These are phyloP conservation scores for Anisodus acutangulus DNA, from an alignment of 257 asterid species.

Conservation along the genomic window DNA sequence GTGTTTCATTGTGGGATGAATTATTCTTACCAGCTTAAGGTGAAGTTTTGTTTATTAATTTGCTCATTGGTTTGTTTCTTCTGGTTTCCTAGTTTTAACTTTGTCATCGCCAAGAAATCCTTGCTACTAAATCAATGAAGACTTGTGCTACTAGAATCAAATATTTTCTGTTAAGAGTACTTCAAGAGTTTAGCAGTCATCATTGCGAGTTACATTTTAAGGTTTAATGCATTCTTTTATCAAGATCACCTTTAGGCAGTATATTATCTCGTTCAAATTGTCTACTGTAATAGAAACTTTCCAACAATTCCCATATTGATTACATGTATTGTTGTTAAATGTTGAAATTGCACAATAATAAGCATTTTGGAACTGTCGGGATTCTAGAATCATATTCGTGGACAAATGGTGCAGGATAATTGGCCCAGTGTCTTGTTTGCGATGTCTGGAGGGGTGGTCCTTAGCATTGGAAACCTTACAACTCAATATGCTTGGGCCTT, in stretches of 20 bases:
- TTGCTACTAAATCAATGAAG: background rate
- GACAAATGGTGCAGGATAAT: slow-evolving; percentile 60
- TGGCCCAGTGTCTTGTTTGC: slow-evolving; percentile 85
- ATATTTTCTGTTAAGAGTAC: background rate
- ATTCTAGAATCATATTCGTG: background rate
- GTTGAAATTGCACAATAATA: slow-evolving; percentile 1
- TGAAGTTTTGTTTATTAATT: background rate
- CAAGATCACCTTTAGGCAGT: background rate
- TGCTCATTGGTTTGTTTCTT: background rate
- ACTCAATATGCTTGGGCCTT: slow-evolving; percentile 98
- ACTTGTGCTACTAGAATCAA: background rate
- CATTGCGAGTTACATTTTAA: background rate
- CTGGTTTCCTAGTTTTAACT: background rate
- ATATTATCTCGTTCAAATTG: background rate
- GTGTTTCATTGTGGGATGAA: background rate
- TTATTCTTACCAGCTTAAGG: background rate
- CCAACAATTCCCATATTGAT: background rate
- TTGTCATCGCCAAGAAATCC: background rate
- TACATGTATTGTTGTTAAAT: background rate
- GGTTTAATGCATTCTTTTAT: background rate
- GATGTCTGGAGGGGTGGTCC: slow-evolving; percentile 86
- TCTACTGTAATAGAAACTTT: background rate
- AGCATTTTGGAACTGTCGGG: background rate
- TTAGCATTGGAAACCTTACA: slow-evolving; percentile 85
- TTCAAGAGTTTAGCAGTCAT: background rate